A percentile compares a stretch with the other conserved stretches of the same genome.
Conservation (phyloP, 2,329 filamentous ascomycete species). For the Colletotrichum orbiculare region DNA sequence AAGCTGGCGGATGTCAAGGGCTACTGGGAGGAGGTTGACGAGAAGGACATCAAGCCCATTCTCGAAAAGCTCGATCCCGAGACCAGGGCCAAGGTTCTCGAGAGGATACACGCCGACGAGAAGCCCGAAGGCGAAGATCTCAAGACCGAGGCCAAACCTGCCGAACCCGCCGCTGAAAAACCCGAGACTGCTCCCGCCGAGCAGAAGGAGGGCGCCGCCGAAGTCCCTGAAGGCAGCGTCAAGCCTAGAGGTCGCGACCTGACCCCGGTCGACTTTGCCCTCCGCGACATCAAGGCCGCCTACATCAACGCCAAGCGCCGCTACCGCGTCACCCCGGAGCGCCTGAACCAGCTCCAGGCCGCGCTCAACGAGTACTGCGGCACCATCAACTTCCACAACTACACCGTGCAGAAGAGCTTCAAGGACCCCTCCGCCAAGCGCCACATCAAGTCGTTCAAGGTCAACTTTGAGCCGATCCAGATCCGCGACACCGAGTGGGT, state of each 20-base stretch:
- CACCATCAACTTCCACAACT: constrained; percentile 96
- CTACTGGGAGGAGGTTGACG: constrained; percentile 87
- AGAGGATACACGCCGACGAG: constrained; percentile 63
- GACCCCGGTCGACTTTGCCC: constrained; percentile 69
- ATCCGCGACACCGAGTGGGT: constrained; percentile 96
- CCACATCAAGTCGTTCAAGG: constrained; percentile 91
- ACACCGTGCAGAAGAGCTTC: constrained; percentile 88
- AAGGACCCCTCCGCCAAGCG: constrained; percentile 87
- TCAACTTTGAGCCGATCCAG: constrained; percentile 79
- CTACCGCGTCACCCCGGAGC: constrained; percentile 81
- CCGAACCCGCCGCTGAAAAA: constrained; percentile 33
- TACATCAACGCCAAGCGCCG: constrained; percentile 85
- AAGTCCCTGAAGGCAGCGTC: constrained; percentile 40
- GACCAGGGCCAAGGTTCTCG: constrained; percentile 70
- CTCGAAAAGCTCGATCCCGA: constrained; percentile 71
- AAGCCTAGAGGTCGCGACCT: constrained; percentile 56
- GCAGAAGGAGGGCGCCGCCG: constrained; percentile 35
- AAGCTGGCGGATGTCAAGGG: constrained; percentile 81
- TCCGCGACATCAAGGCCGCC: constrained; percentile 81
- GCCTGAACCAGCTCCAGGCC: constrained; percentile 80
- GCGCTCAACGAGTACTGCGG: constrained; percentile 82
- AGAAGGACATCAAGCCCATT: constrained; percentile 81
- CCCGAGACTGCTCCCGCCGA: constrained; percentile 17
- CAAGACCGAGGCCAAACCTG: constrained; percentile 40
- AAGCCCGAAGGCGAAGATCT: constrained; percentile 37